Percentiles rank a stretch among this genome's conserved stretches.
These are phyloP conservation scores for Claviceps paspali DNA, from an alignment of 2,329 filamentous ascomycete species.

Conservation along the genomic window DNA sequence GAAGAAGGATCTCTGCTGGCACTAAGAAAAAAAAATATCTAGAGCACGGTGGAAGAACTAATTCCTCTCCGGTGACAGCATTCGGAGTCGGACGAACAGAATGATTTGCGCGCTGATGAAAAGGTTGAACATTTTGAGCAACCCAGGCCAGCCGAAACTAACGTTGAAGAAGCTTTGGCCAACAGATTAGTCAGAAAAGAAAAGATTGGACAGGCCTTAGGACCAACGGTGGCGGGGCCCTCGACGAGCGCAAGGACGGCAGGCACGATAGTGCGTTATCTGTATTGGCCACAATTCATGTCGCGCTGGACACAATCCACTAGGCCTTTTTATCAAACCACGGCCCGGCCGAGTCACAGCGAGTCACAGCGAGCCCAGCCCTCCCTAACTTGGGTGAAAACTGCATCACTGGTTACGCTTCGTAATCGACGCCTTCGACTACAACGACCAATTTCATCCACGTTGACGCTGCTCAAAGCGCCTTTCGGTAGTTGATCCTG, in stretches of 20 bases:
- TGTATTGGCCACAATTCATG: too few species aligned
- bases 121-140: too few species aligned
- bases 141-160: too few species aligned
- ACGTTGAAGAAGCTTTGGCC: neutral
- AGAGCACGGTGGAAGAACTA: too few species aligned
- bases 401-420: constrained; percentile 3
- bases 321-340: neutral
- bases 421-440: constrained; percentile 1
- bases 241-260: neutral
- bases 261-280: neutral
- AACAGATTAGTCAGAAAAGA: too few species aligned
- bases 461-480: neutral
- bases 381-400: constrained; percentile 3
- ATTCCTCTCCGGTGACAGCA: neutral
- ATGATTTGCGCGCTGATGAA: too few species aligned
- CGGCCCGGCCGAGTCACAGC: neutral
- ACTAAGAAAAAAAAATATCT: neutral
- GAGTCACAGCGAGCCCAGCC: neutral
- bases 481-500: neutral
- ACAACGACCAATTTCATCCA: neutral
- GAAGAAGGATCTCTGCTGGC: neutral
- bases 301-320: neutral
- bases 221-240: too few species aligned
- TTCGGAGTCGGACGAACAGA: neutral
- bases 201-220: too few species aligned